Base-by-base conservation (phyloP, 2,329 filamentous ascomycete genomes). In the Clathrospora elynae region DNA sequence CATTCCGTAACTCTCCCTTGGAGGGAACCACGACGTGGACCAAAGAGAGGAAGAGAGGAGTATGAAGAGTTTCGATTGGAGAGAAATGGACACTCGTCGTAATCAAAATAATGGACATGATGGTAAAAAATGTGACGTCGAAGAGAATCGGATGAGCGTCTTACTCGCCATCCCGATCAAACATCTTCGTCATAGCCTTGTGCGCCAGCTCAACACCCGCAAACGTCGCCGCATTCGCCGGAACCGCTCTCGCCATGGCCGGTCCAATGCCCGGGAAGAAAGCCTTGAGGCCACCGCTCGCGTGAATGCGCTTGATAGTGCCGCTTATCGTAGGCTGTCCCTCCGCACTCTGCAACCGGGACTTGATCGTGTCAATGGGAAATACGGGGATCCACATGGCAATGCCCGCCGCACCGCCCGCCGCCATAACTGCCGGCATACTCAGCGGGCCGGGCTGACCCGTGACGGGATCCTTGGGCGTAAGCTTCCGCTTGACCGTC, bases 301-400 rank as follows among this genome's bases (percentile, higher is more conserved):
- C 84, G 67, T 96, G 96, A n/a, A 99, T 77, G 40, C 90, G 83
- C 53, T 82, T 80, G 36, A 99, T 82, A 20, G 93, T 89, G 6
- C 87, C 85, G 11, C 84, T 81, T 36, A 99, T 83, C 0, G 87
- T 89, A 35, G 90, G 85, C 57, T 86, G 86, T 34, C 90, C 90
- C 64, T 93, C 88, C 28, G 90, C 90, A 29, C 89, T 95, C 79
- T 99, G 93, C 68, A 99, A 75, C 24, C 91, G 80, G 53, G 86
- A 91, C 82, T 99, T 99, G 75, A 99, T 85, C 0, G 93, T 99
- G 67, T 99, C 93, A 53, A 99, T 81, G 14, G 93, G 93, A 81
- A 99, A 99, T 28, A 99, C 91, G 39, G 93, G 91, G 57, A 96
- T 93, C 93, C 93, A 99, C 93, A 99, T 99, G 51, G 93, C 93